Percentiles rank a stretch among this genome's conserved stretches.
phyloP scores from a whole-genome alignment of 192 early-diverging fungal genomes.

The Cetraspora pellucida region DNA sequence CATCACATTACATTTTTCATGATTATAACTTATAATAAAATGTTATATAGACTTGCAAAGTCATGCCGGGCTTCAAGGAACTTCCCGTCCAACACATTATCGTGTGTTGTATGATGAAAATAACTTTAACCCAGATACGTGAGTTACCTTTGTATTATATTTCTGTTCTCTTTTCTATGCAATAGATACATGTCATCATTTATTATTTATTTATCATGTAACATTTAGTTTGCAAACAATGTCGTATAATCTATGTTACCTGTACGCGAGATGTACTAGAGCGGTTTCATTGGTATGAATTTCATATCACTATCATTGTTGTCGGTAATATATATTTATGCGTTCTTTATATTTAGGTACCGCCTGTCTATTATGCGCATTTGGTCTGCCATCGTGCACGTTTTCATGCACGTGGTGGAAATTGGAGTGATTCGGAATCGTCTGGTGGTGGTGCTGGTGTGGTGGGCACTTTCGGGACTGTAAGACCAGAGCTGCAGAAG shows the following conservation, averaged over 20 bases:
- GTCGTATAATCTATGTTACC: conserved; percentile 84
- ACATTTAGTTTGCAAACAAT: conserved; percentile 63
- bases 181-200: neutral
- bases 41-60: conserved; percentile 62
- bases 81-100: conserved; percentile 89
- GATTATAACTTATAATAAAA: too few relatives aligned
- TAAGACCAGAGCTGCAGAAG: conserved; percentile 47
- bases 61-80: conserved; percentile 91
- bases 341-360: conserved; percentile 5
- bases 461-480: conserved; percentile 30
- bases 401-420: conserved; percentile 73
- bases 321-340: neutral
- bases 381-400: conserved; percentile 41
- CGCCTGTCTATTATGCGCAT: conserved; percentile 49
- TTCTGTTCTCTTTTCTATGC: neutral
- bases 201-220: too few relatives aligned
- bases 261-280: conserved; percentile 83
- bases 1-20: neutral
- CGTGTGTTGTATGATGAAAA: conserved; percentile 85
- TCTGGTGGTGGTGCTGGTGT: conserved; percentile 17
- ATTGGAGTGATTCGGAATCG: conserved; percentile 47
- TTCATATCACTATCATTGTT: too few relatives aligned
- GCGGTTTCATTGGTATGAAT: conserved; percentile 66
- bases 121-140: conserved; percentile 63
- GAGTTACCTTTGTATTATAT: neutral